Percentiles rank a stretch among this genome's conserved stretches.
Conservation (phyloP, 176 grass and related monocot genomes). For the Triticum turgidum region DNA sequence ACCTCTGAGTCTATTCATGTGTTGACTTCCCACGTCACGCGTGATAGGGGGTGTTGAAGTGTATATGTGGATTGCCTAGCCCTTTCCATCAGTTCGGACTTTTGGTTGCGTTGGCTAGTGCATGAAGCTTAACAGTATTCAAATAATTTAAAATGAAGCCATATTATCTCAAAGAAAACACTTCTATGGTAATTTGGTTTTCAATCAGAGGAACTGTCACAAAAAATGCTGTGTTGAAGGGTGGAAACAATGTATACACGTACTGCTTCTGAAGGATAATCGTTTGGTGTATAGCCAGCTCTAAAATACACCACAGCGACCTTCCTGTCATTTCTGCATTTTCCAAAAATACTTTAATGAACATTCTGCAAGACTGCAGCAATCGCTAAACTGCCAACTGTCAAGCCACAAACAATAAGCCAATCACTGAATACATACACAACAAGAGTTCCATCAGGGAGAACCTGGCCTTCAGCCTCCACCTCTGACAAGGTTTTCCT, state of each 20-base stretch:
- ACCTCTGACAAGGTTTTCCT: constrained; percentile 94
- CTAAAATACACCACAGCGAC: constrained; percentile 87
- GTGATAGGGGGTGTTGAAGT: no score
- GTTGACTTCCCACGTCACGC: no score
- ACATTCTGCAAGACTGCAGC: background rate
- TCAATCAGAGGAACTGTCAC: background rate
- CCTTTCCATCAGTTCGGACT: no score
- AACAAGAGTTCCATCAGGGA: constrained; percentile 73
- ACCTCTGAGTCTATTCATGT: no score
- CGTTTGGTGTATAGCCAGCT: constrained; percentile 96
- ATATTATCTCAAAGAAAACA: background rate
- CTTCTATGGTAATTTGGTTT: background rate
- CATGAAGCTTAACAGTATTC: background rate
- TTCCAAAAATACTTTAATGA: constrained; percentile 24
- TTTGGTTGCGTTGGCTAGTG: no score
- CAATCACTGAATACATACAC: constrained; percentile 52
- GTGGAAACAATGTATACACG: constrained; percentile 18
- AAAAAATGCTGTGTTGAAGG: constrained; percentile 8
- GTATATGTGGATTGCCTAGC: no score
- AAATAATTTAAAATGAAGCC: background rate
- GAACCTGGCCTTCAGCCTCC: constrained; percentile 73
- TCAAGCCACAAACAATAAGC: background rate
- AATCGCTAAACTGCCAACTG: background rate
- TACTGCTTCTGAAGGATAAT: constrained; percentile 99
- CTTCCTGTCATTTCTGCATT: constrained; percentile 63